These are phyloP conservation scores for Polytolypa hystricis DNA, from an alignment of 2,329 filamentous ascomycete genomes.

Conservation along the genomic window DNA sequence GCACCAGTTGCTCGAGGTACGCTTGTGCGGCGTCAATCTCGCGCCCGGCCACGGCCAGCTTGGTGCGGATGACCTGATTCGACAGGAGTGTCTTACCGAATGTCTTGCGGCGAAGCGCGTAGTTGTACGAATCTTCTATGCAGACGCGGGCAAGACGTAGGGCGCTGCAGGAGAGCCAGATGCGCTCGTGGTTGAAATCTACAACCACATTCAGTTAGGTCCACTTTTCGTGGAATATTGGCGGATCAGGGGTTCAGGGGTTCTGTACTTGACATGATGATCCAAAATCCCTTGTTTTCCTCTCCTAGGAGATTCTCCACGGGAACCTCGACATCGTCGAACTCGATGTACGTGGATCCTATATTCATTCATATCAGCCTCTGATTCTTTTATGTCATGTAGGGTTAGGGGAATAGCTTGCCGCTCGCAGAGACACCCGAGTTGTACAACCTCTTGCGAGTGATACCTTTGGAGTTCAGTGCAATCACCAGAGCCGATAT, in stretches of 20 bases:
- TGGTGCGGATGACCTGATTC: slow-evolving; percentile 49
- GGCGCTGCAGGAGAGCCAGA: slow-evolving; percentile 53
- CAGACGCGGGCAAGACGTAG: slow-evolving; percentile 53
- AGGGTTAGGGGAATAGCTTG: no score
- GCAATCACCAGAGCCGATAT: slow-evolving; percentile 50
- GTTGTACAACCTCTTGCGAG: slow-evolving; percentile 47
- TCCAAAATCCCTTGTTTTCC: slow-evolving; percentile 60
- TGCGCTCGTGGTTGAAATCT: slow-evolving; percentile 66
- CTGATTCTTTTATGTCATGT: slow-evolving; percentile 36
- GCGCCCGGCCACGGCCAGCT: slow-evolving; percentile 48
- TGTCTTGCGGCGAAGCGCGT: slow-evolving; percentile 52
- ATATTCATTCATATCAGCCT: slow-evolving; percentile 38
- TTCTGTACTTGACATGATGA: slow-evolving; percentile 59
- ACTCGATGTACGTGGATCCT: slow-evolving; percentile 53
- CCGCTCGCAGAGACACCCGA: slow-evolving; percentile 57
- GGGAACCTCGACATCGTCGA: slow-evolving; percentile 62
- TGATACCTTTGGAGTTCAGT: slow-evolving; percentile 39
- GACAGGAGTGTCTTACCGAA: slow-evolving; percentile 49
- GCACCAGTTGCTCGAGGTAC: slow-evolving; percentile 51
- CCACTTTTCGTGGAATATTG: no score
- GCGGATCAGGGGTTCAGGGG: no score
- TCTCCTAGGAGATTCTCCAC: slow-evolving; percentile 56
- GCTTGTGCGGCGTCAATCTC: slow-evolving; percentile 52
- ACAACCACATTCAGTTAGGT: no score
- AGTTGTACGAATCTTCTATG: slow-evolving; percentile 49